Conservation (phyloP, 306 rosid genomes). For the Erythrophleum fordii region DNA sequence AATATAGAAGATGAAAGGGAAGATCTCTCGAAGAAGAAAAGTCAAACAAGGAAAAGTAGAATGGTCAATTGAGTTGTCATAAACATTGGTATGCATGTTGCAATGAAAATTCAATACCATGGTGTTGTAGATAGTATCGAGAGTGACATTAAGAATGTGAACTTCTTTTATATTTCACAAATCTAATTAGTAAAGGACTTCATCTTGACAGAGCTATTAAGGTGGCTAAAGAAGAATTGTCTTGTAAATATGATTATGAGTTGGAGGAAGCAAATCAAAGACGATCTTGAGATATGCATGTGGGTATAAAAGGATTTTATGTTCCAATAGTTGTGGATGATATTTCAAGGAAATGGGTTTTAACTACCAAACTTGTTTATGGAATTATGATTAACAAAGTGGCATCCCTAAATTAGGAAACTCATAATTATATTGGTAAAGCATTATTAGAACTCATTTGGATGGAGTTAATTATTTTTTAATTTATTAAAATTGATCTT, state of each 20-base stretch:
- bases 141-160: conserved; percentile 94
- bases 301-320: conserved; percentile 64
- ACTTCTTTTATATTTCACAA: conserved; percentile 82
- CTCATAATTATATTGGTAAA: no score
- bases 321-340: conserved; percentile 86
- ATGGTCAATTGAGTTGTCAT: no score
- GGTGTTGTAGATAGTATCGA: conserved; percentile 97
- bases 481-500: no score
- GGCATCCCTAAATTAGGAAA: no score
- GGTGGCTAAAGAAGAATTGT: conserved; percentile 95
- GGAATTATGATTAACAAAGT: no score
- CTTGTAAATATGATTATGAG: conserved; percentile 87
- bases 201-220: conserved; percentile 87
- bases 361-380: conserved; percentile 79
- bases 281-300: conserved; percentile 67
- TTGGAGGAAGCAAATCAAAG: conserved; percentile 90
- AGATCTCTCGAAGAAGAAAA: no score
- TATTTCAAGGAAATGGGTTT: conserved; percentile 76
- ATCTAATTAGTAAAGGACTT: conserved; percentile 89
- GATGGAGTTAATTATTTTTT: no score
- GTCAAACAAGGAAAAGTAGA: no score
- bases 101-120: conserved; percentile 97
- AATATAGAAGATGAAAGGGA: no score
- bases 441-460: no score
- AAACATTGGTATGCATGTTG: conserved; percentile 74